Percentiles rank a stretch among this genome's conserved stretches.
Evolutionary conservation across 192 early-diverging fungal species (phyloP).

Genomic region (Backusella morwellensis): DNA sequence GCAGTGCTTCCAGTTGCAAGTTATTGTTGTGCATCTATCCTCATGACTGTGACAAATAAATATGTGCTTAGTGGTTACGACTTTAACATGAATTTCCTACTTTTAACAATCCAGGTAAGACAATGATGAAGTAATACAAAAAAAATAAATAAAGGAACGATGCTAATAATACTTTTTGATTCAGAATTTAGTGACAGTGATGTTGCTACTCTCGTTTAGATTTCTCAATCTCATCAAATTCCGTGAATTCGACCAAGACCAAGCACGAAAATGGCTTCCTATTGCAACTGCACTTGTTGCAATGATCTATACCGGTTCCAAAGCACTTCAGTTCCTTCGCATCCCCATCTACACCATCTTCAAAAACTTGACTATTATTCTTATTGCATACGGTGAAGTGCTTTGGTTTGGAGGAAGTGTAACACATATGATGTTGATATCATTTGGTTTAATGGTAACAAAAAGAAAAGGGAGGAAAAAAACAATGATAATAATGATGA

Average conservation of each 20-base stretch:
- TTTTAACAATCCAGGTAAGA: constrained; percentile 69
- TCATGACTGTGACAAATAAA: constrained; percentile 91
- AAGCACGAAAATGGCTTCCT: constrained; percentile 77
- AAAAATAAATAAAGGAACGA: not conserved
- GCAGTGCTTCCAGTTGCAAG: constrained; percentile 71
- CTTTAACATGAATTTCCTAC: constrained; percentile 83
- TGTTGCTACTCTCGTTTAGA: constrained; percentile 54
- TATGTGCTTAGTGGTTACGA: constrained; percentile 79
- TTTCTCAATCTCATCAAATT: constrained; percentile 58
- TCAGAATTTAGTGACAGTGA: constrained; percentile 60
- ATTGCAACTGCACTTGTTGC: constrained; percentile 81
- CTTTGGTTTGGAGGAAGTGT: constrained; percentile 80
- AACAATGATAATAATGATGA: not conserved
- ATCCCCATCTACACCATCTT: constrained; percentile 97
- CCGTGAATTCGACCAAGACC: constrained; percentile 60
- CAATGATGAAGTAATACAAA: not conserved
- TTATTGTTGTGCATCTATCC: constrained; percentile 87
- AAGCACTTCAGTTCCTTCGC: constrained; percentile 87
- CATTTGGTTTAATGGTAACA: constrained; percentile 79
- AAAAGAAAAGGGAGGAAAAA: not conserved
- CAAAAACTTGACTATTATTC: constrained; percentile 98
- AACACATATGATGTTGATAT: constrained; percentile 75
- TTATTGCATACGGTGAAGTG: constrained; percentile 93
- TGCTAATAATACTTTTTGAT: constrained; percentile 20
- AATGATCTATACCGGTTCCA: constrained; percentile 98